Evolutionary conservation across 352 stramenopile genomes (phyloP), one percentile per base, ranked within the genome.

Genomic region (Pythium apleroticum): DNA sequence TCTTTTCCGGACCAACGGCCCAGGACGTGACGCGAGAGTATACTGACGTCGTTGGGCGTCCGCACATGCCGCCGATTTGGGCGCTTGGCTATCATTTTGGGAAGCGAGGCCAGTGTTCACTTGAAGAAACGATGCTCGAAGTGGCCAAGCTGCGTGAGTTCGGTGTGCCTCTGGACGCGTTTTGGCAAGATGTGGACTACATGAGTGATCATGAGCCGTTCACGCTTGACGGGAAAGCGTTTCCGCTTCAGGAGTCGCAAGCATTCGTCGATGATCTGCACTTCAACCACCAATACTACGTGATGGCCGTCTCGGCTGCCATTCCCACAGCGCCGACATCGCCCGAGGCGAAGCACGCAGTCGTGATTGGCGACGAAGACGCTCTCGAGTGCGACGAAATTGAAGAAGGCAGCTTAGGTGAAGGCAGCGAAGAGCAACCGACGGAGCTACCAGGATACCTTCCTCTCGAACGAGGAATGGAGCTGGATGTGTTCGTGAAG

Each of bases 1-100:
- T 96, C 0, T 94, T 96, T 39, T 63, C 76, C 6, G 90, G 90
- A 0, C 77, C 87, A 6, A 80, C 70, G 0, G 74, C 84, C 4
- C 12, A 64, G 1, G 63, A 91, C 9, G 87, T 95, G 3, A 66
- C 91, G 8, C 52, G 69, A 19, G 79, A 96, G 69, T 97, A 96
- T 69, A 90, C 84, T 1, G 19, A 63, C 3, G 60, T 96, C 41
- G 80, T 96, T 3, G 90, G 90, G 9, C 81, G 81, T 20, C 86
- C 88, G 5, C 70, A 72, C 35, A 78, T 97, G 70, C 86, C 88
- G 12, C 87, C 90, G 45, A 90, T 94, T 56, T 97, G 89, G 89
- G 78, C 83, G 0, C 72, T 96, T 14, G 90, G 90, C 0, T 96
- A 96, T 59, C 88, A 97, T 31, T 63, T 91, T 5, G 91, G 85